phyloP scores from a whole-genome alignment of 2,329 filamentous ascomycete species.

The Aspergillus versicolor region DNA sequence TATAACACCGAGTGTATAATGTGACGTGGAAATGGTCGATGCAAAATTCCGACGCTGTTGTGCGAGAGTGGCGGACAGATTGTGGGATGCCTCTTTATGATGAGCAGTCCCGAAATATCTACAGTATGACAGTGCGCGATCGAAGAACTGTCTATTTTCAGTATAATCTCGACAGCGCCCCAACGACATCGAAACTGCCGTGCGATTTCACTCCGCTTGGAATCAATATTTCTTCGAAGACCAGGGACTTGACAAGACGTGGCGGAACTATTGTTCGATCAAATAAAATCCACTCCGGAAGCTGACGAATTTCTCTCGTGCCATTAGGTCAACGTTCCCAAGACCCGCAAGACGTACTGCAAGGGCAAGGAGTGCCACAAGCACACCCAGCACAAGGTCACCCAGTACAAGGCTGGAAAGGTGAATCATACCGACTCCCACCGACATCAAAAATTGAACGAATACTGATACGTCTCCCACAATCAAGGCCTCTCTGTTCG shows the following conservation, averaged over 20 bases:
- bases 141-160: neutral
- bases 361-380: slow-evolving; percentile 94
- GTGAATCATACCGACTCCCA: slow-evolving; percentile 45
- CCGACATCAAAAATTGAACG: slow-evolving; percentile 11
- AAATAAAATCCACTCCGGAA: neutral
- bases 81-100: neutral
- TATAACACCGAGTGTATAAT: neutral
- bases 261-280: neutral
- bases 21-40: neutral
- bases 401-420: slow-evolving; percentile 97
- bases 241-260: slow-evolving; percentile 12
- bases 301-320: slow-evolving; percentile 16
- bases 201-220: neutral
- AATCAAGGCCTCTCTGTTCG: slow-evolving; percentile 78
- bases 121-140: neutral
- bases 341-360: slow-evolving; percentile 97
- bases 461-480: slow-evolving; percentile 23
- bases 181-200: neutral
- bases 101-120: neutral
- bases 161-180: neutral
- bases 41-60: neutral
- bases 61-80: neutral
- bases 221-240: slow-evolving; percentile 16
- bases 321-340: slow-evolving; percentile 90
- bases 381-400: slow-evolving; percentile 90